phyloP scores from a whole-genome alignment of 1,284 basidiomycete species.

The Fomitopsis pinicola region DNA sequence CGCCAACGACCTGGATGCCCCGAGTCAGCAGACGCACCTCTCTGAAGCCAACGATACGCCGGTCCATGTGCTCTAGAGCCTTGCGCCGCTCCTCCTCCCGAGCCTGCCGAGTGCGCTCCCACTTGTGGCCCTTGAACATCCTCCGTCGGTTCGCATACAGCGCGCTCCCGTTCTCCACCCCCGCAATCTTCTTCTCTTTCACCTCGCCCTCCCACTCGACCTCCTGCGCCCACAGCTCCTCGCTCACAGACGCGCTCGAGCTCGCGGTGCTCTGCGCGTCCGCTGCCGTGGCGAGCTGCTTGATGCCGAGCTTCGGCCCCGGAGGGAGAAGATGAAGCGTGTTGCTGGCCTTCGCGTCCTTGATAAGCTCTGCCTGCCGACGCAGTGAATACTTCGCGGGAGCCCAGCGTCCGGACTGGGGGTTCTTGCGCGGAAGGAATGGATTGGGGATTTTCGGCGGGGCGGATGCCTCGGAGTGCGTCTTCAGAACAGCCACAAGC shows the following conservation, averaged over 20 bases:
- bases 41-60: conserved; percentile 60
- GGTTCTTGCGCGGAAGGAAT: conserved; percentile 60
- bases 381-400: conserved; percentile 67
- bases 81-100: conserved; percentile 42
- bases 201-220: conserved; percentile 58
- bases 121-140: conserved; percentile 87
- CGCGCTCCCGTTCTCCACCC: conserved; percentile 52
- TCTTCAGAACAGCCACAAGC: conserved; percentile 14
- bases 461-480: conserved; percentile 7
- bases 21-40: conserved; percentile 39
- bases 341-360: conserved; percentile 53
- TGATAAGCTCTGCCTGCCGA: conserved; percentile 73
- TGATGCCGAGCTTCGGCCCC: conserved; percentile 47
- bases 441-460: conserved; percentile 44
- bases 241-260: conserved; percentile 1
- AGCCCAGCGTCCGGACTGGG: conserved; percentile 60
- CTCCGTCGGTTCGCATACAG: conserved; percentile 69
- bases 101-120: conserved; percentile 56
- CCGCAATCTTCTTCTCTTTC: conserved; percentile 42
- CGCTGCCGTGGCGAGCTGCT: conserved; percentile 12
- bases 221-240: conserved; percentile 30
- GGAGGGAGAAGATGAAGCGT: conserved; percentile 59
- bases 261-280: neutral
- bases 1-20: conserved; percentile 2
- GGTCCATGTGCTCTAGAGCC: conserved; percentile 63